These are phyloP conservation scores for Solanum corneliomulleri DNA, from an alignment of 257 asterid genomes.

Conservation along the genomic window DNA sequence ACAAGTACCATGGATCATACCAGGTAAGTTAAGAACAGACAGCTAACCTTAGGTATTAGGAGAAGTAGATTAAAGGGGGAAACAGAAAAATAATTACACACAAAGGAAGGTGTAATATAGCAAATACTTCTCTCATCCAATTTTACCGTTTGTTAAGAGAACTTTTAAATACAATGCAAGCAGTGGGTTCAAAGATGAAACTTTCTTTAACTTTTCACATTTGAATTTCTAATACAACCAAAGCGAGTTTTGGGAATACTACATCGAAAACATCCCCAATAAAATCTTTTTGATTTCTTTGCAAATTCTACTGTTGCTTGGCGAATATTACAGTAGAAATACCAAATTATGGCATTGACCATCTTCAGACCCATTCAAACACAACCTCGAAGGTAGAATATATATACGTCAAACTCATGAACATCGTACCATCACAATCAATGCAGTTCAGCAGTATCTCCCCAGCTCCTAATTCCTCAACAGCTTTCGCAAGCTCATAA, in stretches of 20 bases:
- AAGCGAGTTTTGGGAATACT: neutral
- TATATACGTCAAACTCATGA: neutral
- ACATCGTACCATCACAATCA: slow-evolving; percentile 70
- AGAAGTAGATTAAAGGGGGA: neutral
- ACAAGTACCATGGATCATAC: neutral
- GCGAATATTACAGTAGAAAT: neutral
- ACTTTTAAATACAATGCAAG: neutral
- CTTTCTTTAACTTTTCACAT: neutral
- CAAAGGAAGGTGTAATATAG: neutral
- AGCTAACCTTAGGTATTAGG: neutral
- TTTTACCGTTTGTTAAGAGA: neutral
- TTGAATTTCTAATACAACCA: neutral
- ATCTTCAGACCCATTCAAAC: neutral
- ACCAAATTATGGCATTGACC: neutral
- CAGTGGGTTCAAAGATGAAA: neutral
- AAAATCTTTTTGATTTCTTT: neutral
- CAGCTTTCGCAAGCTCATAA: slow-evolving; percentile 93
- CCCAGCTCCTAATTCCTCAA: slow-evolving; percentile 97
- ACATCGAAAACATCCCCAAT: neutral
- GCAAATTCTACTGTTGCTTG: neutral
- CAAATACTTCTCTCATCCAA: neutral
- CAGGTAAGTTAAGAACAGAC: neutral
- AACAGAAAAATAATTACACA: neutral
- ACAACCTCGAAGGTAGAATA: neutral
- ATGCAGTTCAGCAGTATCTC: slow-evolving; percentile 93